Evolutionary conservation across 352 stramenopile genomes (phyloP), one percentile per base, ranked within the genome.

Genomic region (Globisporangium yorkense): DNA sequence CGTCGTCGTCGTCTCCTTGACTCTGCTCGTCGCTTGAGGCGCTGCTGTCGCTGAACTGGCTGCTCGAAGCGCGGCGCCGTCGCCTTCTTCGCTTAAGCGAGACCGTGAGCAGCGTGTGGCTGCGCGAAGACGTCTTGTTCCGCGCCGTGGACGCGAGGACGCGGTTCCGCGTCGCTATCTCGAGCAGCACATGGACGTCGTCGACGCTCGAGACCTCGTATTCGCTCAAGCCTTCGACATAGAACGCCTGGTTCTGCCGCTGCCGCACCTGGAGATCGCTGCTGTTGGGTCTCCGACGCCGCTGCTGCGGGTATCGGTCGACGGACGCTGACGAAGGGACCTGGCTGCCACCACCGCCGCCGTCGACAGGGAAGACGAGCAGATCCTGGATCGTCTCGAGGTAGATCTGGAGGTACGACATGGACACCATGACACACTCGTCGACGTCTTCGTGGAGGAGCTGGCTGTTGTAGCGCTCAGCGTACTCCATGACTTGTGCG

Each of bases 381-480:
- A 88, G 58, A 51, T 91, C 78, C 65, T 91, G 75, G 47, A 91
- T 68, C 9, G 61, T 83, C 50, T 89, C 78, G n/a, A 91, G 72
- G 40, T 91, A 89, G 61, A 91, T 91, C 52, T 89, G 78, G 21
- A 88, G 48, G 51, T 89, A 89, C 16, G 72, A 84, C 62, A 91
- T 75, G 10, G 64, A 68, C 41, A 74, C 59, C 0, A 74, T 52
- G 0, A 71, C 57, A 39, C 44, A 43, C 16, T 31, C 16, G 2
- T 47, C 29, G 2, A 24, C 24, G 18, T 21, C 20, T 0, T 39
- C 21, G 0, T 24, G 9, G 18, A n/a, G 44, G 29, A 49, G 47
- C 27, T 51, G 13, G 39, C n/a, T 33, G 20, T 78, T 75, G 12
- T 45, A 55, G 4, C 31, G 58, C n/a, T 52, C 40, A 39, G 65